phyloP scores from a whole-genome alignment of 75 land plant species.

The Sequoia sempervirens region DNA sequence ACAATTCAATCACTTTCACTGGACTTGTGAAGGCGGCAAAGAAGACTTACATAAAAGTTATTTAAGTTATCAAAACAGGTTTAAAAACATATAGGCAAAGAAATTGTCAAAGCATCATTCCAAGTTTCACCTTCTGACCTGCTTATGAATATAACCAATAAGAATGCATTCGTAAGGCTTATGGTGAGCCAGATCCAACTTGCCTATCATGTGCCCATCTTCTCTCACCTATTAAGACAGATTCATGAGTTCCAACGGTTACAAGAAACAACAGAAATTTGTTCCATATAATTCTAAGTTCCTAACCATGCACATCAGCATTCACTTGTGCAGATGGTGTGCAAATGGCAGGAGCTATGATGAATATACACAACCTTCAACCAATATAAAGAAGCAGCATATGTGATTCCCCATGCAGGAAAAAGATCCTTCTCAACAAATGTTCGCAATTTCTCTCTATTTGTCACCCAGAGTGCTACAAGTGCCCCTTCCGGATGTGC shows the following conservation, averaged over 20 bases:
- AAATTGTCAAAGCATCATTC: background rate
- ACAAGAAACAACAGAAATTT: background rate
- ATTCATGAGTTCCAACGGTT: background rate
- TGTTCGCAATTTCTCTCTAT: constrained; percentile 77
- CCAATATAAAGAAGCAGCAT: constrained; percentile 66
- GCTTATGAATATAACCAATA: constrained; percentile 53
- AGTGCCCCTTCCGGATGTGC: constrained; percentile 81
- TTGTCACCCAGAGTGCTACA: constrained; percentile 92
- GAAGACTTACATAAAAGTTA: background rate
- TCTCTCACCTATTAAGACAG: constrained; percentile 49
- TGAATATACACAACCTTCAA: constrained; percentile 55
- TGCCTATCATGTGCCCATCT: constrained; percentile 71
- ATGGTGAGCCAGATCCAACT: constrained; percentile 84
- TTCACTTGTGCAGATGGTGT: background rate
- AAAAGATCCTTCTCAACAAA: constrained; percentile 87
- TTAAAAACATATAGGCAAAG: background rate
- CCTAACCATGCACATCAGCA: background rate
- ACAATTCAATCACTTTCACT: background rate
- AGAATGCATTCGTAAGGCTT: constrained; percentile 95
- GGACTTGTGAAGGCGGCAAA: background rate
- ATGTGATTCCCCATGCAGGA: constrained; percentile 74
- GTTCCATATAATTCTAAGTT: background rate
- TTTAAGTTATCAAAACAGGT: background rate
- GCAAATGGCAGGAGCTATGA: background rate
- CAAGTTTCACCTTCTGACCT: constrained; percentile 23